phyloP scores from a whole-genome alignment of 345 rosid species.

The Rhodamnia argentea region DNA sequence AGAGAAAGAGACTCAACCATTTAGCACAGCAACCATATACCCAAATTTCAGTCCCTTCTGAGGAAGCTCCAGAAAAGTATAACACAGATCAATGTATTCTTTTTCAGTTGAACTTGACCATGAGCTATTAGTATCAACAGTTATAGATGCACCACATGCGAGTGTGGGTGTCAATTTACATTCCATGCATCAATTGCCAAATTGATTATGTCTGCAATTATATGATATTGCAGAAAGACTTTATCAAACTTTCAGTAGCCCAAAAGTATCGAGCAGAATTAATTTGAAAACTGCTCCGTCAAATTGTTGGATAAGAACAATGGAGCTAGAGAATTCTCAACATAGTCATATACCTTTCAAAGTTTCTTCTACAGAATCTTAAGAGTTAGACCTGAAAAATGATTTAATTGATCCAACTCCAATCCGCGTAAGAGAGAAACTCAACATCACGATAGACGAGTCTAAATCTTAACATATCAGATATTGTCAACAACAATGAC shows the following conservation, averaged over 20 bases:
- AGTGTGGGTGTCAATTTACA: background rate
- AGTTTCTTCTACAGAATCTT: background rate
- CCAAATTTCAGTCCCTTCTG: background rate
- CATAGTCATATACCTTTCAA: background rate
- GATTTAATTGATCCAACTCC: background rate
- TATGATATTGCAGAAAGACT: background rate
- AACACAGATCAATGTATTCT: background rate
- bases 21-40: background rate
- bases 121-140: background rate
- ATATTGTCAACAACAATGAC: background rate
- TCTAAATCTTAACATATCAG: background rate
- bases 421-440: background rate
- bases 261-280: background rate
- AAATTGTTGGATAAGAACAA: background rate
- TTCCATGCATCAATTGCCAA: background rate
- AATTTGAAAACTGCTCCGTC: background rate
- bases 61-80: background rate
- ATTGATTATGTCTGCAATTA: background rate
- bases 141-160: background rate
- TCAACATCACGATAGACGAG: background rate
- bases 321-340: background rate
- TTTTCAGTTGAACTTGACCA: background rate
- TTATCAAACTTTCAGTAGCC: background rate
- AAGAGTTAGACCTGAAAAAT: background rate
- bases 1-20: background rate